These are phyloP conservation scores for Didymella sp. DNA, from an alignment of 2,329 filamentous ascomycete species.

Conservation along the genomic window DNA sequence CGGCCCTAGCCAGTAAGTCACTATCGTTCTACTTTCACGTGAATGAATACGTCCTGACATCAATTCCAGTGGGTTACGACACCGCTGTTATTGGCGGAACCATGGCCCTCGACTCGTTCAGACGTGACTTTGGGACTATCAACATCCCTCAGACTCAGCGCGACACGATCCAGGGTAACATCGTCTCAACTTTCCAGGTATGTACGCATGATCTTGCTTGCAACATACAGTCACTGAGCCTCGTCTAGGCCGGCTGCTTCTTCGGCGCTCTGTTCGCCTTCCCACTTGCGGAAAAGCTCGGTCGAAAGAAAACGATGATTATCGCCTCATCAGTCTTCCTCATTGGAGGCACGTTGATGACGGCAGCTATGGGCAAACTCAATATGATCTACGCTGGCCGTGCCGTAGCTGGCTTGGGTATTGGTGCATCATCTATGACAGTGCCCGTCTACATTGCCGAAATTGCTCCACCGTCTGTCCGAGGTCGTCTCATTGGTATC, in stretches of 20 bases:
- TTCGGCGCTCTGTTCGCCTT: constrained; percentile 53
- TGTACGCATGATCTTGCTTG: neutral
- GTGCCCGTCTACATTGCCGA: constrained; percentile 52
- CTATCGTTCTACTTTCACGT: neutral
- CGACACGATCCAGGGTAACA: constrained; percentile 51
- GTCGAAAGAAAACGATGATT: constrained; percentile 59
- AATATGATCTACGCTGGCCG: constrained; percentile 49
- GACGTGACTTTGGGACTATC: constrained; percentile 45
- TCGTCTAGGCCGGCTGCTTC: constrained; percentile 42
- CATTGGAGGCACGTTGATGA: constrained; percentile 52
- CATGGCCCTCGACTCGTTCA: constrained; percentile 51
- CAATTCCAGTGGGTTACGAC: constrained; percentile 41
- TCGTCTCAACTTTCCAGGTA: constrained; percentile 50
- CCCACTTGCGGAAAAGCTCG: constrained; percentile 58
- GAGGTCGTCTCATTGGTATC: constrained; percentile 69
- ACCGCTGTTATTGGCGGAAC: constrained; percentile 51
- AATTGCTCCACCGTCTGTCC: constrained; percentile 65
- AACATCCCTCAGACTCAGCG: constrained; percentile 38
- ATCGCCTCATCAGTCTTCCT: constrained; percentile 55
- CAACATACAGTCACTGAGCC: neutral
- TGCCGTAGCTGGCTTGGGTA: constrained; percentile 49
- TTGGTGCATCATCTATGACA: constrained; percentile 48
- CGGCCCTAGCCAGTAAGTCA: constrained; percentile 45
- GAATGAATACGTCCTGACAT: neutral
- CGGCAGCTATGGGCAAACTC: constrained; percentile 45